Evolutionary conservation across 176 grass and related monocot species (phyloP).

Genomic region (Raddia guianensis): DNA sequence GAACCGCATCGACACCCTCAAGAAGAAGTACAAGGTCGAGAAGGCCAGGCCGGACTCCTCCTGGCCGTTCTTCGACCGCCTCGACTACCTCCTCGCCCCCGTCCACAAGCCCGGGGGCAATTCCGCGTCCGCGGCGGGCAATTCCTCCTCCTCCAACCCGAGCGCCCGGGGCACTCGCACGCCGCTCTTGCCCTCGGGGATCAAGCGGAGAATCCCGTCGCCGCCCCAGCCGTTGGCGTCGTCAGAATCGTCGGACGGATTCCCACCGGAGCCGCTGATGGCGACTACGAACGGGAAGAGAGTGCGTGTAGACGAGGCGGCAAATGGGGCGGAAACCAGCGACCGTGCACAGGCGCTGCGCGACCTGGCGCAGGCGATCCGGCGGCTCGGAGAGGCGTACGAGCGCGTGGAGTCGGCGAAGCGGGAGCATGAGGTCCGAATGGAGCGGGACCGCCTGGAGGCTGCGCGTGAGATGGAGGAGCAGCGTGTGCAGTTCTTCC

Average conservation of each 20-base stretch:
- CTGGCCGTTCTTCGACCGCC: constrained; percentile 82
- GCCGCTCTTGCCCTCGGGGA: constrained; percentile 24
- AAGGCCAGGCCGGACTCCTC: constrained; percentile 54
- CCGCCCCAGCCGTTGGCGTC: constrained; percentile 49
- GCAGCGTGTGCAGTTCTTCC: constrained; percentile 83
- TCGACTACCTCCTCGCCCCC: constrained; percentile 78
- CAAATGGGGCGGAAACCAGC: constrained; percentile 35
- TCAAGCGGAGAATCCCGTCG: constrained; percentile 51
- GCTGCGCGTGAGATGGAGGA: constrained; percentile 63
- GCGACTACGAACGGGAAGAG: constrained; percentile 61
- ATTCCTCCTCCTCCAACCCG: constrained; percentile 15
- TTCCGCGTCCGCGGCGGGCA: not conserved
- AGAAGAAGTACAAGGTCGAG: constrained; percentile 99
- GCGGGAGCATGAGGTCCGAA: constrained; percentile 72
- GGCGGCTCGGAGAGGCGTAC: constrained; percentile 70
- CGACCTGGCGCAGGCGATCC: constrained; percentile 62
- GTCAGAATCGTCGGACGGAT: constrained; percentile 85
- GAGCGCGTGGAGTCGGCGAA: constrained; percentile 77
- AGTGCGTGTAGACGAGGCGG: constrained; percentile 27
- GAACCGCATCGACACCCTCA: constrained; percentile 96
- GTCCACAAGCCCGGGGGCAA: constrained; percentile 33
- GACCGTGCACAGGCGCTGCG: constrained; percentile 49
- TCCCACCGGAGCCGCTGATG: constrained; percentile 60
- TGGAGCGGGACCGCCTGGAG: constrained; percentile 80
- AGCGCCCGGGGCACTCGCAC: constrained; percentile 51